Evolutionary conservation across 78 protist species (phyloP).

Genomic region (Cavenderia fasciculata): DNA sequence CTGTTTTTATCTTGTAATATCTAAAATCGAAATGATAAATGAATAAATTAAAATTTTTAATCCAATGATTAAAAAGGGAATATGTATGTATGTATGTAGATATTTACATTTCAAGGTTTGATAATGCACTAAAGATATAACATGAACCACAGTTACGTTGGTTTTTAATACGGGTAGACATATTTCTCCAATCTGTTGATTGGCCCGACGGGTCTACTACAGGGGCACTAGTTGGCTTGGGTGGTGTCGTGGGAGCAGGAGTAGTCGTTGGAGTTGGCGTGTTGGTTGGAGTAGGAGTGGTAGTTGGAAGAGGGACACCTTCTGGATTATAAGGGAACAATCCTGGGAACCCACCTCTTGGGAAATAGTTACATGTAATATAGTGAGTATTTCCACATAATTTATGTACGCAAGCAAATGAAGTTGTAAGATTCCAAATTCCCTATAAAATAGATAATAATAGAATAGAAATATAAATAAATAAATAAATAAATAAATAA

Average conservation of each 20-base stretch:
- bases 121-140: background rate
- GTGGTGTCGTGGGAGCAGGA: background rate
- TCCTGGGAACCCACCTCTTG: slow-evolving; percentile 7
- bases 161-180: background rate
- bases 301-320: background rate
- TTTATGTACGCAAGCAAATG: too few species aligned
- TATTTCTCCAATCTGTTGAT: background rate
- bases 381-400: too few species aligned
- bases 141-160: background rate
- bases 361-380: slow-evolving; percentile 56
- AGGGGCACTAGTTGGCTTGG: too few species aligned
- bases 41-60: too few species aligned
- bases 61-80: too few species aligned
- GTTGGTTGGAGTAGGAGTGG: background rate
- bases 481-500: too few species aligned
- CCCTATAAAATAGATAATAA: too few species aligned
- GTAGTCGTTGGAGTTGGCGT: background rate
- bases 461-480: too few species aligned
- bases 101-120: background rate
- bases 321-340: slow-evolving; percentile 33
- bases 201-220: too few species aligned
- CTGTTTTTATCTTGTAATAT: too few species aligned
- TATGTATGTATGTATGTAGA: background rate
- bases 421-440: too few species aligned
- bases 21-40: too few species aligned